Conservation (phyloP, 805 yeast genomes). For the Nematodospora valgi region DNA sequence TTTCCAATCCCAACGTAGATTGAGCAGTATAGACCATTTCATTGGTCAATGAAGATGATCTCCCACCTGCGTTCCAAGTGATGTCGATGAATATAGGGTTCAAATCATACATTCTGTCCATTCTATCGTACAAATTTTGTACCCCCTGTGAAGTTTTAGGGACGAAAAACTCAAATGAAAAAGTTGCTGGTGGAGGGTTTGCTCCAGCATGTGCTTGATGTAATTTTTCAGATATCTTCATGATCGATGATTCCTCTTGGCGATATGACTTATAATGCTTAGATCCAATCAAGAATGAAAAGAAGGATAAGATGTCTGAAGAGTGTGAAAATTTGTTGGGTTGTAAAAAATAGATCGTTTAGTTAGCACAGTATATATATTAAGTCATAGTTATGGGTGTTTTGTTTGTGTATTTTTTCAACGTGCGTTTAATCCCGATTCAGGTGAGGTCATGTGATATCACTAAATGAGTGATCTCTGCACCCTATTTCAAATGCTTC, state of each 20-base stretch:
- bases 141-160: conserved; percentile 98
- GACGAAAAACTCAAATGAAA: conserved; percentile 94
- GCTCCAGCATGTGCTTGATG: conserved; percentile 38
- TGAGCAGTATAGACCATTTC: conserved; percentile 92
- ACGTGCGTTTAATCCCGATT: conserved; percentile 2
- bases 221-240: conserved; percentile 43
- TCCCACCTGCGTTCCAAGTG: conserved; percentile 99
- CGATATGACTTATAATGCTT: background rate
- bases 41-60: conserved; percentile 75
- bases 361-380: too few species aligned
- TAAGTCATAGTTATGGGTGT: too few species aligned
- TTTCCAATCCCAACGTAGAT: conserved; percentile 85
- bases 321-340: background rate
- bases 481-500: too few species aligned
- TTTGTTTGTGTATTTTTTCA: background rate
- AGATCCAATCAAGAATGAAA: too few species aligned
- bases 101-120: conserved; percentile 94
- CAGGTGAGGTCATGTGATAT: conserved; percentile 3
- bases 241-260: conserved; percentile 10
- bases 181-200: conserved; percentile 58
- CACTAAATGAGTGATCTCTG: too few species aligned
- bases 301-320: background rate
- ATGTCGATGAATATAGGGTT: conserved; percentile 91
- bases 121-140: conserved; percentile 90
- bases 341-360: background rate